These are phyloP conservation scores for Spiromastix sp. DNA, from an alignment of 2,329 filamentous ascomycete species.

Conservation along the genomic window DNA sequence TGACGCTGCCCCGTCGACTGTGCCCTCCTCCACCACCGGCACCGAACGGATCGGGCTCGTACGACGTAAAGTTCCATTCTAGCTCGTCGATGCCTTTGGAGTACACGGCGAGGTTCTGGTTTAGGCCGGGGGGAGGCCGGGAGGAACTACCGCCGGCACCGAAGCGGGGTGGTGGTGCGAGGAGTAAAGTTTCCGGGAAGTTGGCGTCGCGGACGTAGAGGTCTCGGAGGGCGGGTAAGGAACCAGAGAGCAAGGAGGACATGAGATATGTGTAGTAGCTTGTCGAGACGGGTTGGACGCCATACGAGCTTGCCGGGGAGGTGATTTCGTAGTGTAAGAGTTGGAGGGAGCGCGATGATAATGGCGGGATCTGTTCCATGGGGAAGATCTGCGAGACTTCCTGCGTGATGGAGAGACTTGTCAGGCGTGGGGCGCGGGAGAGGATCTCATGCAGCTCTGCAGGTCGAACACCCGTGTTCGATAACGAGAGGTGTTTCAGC, in stretches of 20 bases:
- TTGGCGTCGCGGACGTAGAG: constrained; percentile 78
- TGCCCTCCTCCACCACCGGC: constrained; percentile 7
- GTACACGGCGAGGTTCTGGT: constrained; percentile 51
- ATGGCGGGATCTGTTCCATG: constrained; percentile 45
- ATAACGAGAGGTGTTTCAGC: constrained; percentile 59
- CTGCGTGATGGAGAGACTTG: constrained; percentile 43
- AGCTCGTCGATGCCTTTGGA: constrained; percentile 57
- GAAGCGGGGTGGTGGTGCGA: constrained; percentile 55
- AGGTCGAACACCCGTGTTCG: constrained; percentile 55
- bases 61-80: constrained; percentile 57
- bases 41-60: constrained; percentile 35
- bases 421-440: constrained; percentile 29
- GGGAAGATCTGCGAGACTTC: constrained; percentile 49
- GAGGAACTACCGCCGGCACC: constrained; percentile 25
- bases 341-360: constrained; percentile 58
- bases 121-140: constrained; percentile 28
- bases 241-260: constrained; percentile 65
- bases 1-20: constrained; percentile 25
- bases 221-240: constrained; percentile 60
- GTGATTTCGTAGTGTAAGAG: constrained; percentile 78
- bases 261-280: constrained; percentile 80
- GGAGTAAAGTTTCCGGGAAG: constrained; percentile 70
- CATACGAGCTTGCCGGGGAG: constrained; percentile 44
- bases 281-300: constrained; percentile 39
- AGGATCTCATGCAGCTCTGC: constrained; percentile 34